Conservation (phyloP, 345 rosid species). For the Camelina sativa region DNA sequence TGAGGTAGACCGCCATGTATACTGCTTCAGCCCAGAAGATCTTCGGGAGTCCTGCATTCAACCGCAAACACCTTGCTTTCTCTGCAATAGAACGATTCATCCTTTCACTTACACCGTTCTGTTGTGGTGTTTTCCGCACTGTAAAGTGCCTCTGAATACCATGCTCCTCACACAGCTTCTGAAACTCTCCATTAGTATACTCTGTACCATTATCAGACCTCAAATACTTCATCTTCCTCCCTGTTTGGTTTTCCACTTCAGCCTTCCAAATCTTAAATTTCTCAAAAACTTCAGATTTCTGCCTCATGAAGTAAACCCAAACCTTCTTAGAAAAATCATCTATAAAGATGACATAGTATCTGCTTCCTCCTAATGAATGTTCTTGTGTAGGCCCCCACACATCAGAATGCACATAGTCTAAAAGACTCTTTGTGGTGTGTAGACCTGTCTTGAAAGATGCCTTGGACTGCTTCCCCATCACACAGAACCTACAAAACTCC, state of each 20-base stretch:
- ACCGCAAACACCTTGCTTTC: not conserved
- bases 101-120: not conserved
- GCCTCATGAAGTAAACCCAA: too few species aligned
- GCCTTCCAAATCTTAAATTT: too few species aligned
- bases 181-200: not conserved
- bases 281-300: too few species aligned
- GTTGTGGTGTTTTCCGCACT: not conserved
- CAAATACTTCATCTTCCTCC: not conserved
- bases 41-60: not conserved
- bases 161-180: not conserved
- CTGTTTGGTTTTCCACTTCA: not conserved
- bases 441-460: too few species aligned
- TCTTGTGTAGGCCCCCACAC: too few species aligned
- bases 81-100: not conserved
- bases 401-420: too few species aligned
- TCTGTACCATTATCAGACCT: not conserved
- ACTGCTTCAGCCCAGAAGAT: not conserved
- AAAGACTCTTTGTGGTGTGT: too few species aligned
- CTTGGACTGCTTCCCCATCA: too few species aligned
- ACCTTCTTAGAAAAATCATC: too few species aligned
- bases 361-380: too few species aligned
- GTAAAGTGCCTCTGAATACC: not conserved
- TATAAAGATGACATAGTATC: too few species aligned
- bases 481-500: too few species aligned
- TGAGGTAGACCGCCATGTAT: not conserved